phyloP scores from a whole-genome alignment of 2,329 filamentous ascomycete species.

The Colletotrichum sp. region DNA sequence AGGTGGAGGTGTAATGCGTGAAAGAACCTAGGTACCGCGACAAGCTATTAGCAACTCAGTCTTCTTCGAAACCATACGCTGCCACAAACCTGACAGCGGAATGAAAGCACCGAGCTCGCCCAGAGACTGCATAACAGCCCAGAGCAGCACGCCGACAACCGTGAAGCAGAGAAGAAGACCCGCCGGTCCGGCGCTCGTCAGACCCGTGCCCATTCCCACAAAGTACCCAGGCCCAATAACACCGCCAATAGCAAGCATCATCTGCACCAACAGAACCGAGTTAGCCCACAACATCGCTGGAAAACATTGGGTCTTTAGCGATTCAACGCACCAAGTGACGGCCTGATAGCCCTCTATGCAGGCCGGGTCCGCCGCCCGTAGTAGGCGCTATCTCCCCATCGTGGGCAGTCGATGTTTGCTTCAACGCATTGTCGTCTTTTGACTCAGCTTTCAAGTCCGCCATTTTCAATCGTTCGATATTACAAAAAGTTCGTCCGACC shows the following conservation, averaged over 20 bases:
- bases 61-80: fast-evolving
- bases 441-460: background rate
- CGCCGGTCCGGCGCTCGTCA: slow-evolving; percentile 64
- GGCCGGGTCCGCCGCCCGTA: background rate
- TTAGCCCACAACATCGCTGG: background rate
- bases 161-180: slow-evolving; percentile 63
- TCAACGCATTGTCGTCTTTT: background rate
- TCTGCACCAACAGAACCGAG: slow-evolving; percentile 42
- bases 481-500: background rate
- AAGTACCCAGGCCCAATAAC: slow-evolving; percentile 68
- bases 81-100: background rate
- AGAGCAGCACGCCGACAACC: slow-evolving; percentile 62
- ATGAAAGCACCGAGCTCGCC: slow-evolving; percentile 44
- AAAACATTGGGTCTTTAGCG: background rate
- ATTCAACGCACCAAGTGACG: background rate
- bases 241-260: slow-evolving; percentile 70
- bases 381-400: background rate
- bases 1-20: slow-evolving; percentile 35
- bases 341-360: background rate
- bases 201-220: slow-evolving; percentile 64
- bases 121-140: slow-evolving; percentile 62
- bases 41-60: slow-evolving; percentile 31
- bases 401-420: background rate
- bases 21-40: background rate
- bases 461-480: background rate